Conservation (phyloP, 108 stramenopile species). For the Pseudonitzschia multistriata region DNA sequence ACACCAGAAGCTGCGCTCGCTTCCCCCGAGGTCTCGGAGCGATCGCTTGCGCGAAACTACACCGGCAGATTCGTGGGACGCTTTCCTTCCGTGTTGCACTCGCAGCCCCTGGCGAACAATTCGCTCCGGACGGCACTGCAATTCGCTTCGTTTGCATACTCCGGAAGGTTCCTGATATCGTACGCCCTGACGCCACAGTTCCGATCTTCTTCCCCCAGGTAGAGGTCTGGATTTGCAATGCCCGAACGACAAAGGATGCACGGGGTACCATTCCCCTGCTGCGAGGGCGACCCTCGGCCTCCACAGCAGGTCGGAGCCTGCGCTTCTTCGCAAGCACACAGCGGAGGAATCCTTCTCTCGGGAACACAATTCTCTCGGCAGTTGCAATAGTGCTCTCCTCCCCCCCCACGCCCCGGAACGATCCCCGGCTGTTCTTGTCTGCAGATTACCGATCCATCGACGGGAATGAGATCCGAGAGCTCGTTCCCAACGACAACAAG, state of each 20-base stretch:
- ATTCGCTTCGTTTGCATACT: no score
- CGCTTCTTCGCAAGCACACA: neutral
- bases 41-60: no score
- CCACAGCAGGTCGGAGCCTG: neutral
- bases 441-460: slow-evolving; percentile 3
- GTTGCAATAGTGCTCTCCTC: neutral
- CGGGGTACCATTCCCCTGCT: neutral
- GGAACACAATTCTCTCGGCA: neutral
- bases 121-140: no score
- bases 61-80: no score
- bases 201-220: neutral
- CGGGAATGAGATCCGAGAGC: slow-evolving; percentile 2
- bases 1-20: no score
- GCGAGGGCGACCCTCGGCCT: neutral
- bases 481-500: neutral
- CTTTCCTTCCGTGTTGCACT: no score
- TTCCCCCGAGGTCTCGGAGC: no score
- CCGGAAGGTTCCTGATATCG: no score
- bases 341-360: neutral
- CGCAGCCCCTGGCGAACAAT: no score
- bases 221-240: neutral
- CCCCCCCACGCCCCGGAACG: neutral
- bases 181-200: no score
- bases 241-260: neutral
- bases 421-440: neutral